phyloP scores from a whole-genome alignment of 2,329 filamentous ascomycete genomes.

The Diaporthe ampelina region DNA sequence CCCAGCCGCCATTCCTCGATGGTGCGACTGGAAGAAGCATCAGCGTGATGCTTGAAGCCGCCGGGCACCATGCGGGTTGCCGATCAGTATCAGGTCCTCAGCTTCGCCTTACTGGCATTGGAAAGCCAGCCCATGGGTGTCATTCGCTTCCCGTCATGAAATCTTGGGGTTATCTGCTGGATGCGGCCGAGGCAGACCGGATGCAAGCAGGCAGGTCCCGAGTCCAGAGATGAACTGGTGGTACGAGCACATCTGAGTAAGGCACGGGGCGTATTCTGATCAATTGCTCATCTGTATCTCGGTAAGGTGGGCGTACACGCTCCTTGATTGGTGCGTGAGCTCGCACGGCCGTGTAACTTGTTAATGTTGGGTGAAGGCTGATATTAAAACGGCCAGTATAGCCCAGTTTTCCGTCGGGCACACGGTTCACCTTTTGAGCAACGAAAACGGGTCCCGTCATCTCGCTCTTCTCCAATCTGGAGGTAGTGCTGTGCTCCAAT shows the following conservation, averaged over 20 bases:
- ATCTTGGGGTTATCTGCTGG: constrained; percentile 20
- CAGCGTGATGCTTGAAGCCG: constrained; percentile 30
- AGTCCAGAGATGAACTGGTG: constrained; percentile 39
- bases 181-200: constrained; percentile 30
- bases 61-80: constrained; percentile 27
- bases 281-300: constrained; percentile 38
- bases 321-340: constrained; percentile 33
- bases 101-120: constrained; percentile 25
- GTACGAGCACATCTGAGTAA: constrained; percentile 32
- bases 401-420: constrained; percentile 26
- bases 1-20: constrained; percentile 17
- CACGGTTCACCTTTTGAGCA: constrained; percentile 39
- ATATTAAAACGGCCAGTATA: constrained; percentile 39
- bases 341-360: constrained; percentile 35
- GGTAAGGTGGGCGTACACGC: constrained; percentile 25
- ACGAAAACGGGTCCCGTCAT: constrained; percentile 37
- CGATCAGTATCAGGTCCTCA: constrained; percentile 28
- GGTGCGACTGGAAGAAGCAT: constrained; percentile 28
- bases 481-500: constrained; percentile 35
- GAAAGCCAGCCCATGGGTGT: constrained; percentile 13
- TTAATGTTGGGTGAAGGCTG: constrained; percentile 38
- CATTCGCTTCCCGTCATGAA: constrained; percentile 11
- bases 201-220: constrained; percentile 36
- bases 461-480: constrained; percentile 38
- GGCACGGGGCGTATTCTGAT: constrained; percentile 32